phyloP scores from a whole-genome alignment of 331 rosid genomes.

The Acacia pycnantha region DNA sequence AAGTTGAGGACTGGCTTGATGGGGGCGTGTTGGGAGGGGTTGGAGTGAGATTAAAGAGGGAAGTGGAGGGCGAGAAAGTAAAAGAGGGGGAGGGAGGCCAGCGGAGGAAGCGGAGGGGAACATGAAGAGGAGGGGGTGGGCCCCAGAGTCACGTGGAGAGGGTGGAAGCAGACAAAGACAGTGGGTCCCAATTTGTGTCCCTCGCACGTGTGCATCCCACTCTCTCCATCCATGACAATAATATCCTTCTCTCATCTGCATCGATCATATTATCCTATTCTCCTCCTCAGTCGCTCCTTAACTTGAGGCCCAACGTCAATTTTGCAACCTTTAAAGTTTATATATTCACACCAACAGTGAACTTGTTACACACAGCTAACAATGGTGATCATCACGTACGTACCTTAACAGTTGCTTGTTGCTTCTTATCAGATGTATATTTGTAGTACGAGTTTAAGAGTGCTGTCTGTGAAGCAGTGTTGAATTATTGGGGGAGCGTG shows the following conservation, averaged over 20 bases:
- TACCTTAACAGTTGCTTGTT: not conserved
- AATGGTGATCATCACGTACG: too few species aligned
- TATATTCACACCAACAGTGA: not conserved
- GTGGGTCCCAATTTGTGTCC: not conserved
- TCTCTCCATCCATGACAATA: not conserved
- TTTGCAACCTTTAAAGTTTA: not conserved
- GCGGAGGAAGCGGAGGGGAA: not conserved
- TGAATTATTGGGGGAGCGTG: not conserved
- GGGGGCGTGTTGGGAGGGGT: too few species aligned
- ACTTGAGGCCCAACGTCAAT: not conserved
- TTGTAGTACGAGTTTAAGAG: not conserved
- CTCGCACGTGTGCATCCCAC: not conserved
- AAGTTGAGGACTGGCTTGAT: too few species aligned
- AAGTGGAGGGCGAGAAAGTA: not conserved
- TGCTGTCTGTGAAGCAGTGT: not conserved
- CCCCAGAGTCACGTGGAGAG: constrained; percentile 34
- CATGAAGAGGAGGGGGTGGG: not conserved
- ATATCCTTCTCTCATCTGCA: too few species aligned
- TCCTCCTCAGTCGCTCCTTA: too few species aligned
- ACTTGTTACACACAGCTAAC: not conserved
- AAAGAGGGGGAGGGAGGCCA: not conserved
- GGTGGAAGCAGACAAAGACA: constrained; percentile 22
- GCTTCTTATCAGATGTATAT: not conserved
- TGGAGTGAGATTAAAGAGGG: too few species aligned
- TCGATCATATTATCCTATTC: too few species aligned